Evolutionary conservation across 2,329 filamentous ascomycete species (phyloP).

Genomic region (Herpotrichia juniperi): DNA sequence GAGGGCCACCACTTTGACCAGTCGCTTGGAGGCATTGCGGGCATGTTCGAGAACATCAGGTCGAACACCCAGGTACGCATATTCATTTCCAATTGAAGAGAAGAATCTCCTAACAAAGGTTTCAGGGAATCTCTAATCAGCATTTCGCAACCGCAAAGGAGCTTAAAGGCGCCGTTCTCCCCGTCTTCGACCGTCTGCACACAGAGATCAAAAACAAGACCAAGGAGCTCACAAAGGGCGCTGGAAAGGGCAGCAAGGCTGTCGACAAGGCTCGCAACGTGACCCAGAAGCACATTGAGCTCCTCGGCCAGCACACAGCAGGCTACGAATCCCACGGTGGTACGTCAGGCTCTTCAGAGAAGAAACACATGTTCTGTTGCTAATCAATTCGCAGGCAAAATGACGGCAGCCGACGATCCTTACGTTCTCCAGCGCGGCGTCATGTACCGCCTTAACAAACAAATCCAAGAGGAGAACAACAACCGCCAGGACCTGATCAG

Average conservation of each 20-base stretch:
- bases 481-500: conserved; percentile 88
- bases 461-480: conserved; percentile 94
- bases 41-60: conserved; percentile 93
- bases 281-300: conserved; percentile 96
- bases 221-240: conserved; percentile 84
- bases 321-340: conserved; percentile 77
- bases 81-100: not conserved
- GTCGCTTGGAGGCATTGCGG: conserved; percentile 81
- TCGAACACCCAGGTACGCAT: conserved; percentile 76
- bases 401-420: conserved; percentile 78
- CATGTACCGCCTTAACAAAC: conserved; percentile 82
- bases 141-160: conserved; percentile 91
- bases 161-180: conserved; percentile 83
- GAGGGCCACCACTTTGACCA: conserved; percentile 95
- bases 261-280: conserved; percentile 85
- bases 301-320: conserved; percentile 85
- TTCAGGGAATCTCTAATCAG: conserved; percentile 80
- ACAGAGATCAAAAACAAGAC: conserved; percentile 96
- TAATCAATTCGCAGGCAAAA: conserved; percentile 47
- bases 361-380: not conserved
- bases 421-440: conserved; percentile 86
- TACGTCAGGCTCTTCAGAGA: not conserved
- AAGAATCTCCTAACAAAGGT: not conserved
- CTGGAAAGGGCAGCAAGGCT: conserved; percentile 83
- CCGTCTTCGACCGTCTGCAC: conserved; percentile 88